Base-by-base conservation (phyloP, 75 land plant genomes). In the Cupressus sempervirens region DNA sequence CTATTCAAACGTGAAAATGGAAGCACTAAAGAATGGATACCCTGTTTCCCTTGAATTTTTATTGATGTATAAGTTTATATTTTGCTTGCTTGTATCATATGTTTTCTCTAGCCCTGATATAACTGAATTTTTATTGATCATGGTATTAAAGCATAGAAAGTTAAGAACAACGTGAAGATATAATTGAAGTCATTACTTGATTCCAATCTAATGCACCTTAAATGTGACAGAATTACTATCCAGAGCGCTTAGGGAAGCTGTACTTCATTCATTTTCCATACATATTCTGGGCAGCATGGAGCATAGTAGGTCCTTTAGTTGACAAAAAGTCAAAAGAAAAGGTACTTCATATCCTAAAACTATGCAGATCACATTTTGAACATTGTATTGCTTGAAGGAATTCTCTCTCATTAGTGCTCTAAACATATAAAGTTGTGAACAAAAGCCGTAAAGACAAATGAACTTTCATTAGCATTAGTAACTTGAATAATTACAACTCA, bases 211-310 rank as follows among this genome's bases (percentile, higher is more conserved):
- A 70, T 84, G 80, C 76, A 52, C 82, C 26, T 26, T 34, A 48
- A 82, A 84, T 18, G 50, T 45, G 10, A 41, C 89, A 89, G 90
- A 89, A 65, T n/a, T 85, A 87, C 84, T 89, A 89, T 83, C 90
- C 90, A 54, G 90, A 89, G 82, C 80, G 89, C 15, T 82, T 87
- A 58, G 86, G 82, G 52, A 81, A 85, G 50, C 26, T 85, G 20
- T 87, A 38, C 75, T 9, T 87, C 16, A n/a, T 89, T 80, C 89
- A 89, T 65, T 54, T 58, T 32, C 90, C 90, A 4, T 53, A 73
- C 29, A 40, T 87, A 41, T 89, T 89, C 84, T 85, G 86, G 89
- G 84, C 83, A 32, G 86, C 84, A 2, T 89, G 90, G 90, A 84
- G 85, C 50, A 29, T 89, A 34, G 84, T 89, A 4, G 40, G 43